Evolutionary conservation across 495 filamentous ascomycete genomes (phyloP), one percentile per base, ranked within the genome.

Genomic region (Chaetomium tenue): DNA sequence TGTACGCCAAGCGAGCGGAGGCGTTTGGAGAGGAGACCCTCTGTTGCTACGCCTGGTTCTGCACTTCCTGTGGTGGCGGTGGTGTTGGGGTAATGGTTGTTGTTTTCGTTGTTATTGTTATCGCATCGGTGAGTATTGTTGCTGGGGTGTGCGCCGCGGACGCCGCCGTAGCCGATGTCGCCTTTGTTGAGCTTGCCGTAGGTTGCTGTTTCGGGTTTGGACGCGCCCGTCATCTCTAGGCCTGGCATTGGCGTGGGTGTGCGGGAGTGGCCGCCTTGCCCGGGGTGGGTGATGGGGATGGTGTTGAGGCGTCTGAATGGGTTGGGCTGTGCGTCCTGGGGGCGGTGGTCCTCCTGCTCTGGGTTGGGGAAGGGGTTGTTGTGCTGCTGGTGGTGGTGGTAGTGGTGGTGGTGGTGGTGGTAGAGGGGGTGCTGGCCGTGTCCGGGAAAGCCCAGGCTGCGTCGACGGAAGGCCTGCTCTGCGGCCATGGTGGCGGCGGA

Each of bases 91-190:
- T 18, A 16, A 11, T 44, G 40, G 15, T 44, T 52, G 23, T 26
- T 13, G 8, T n/a, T 25, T 33, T 0, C 64, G 42, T 83, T 87
- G 13, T 81, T 77, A 66, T 87, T 40, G 39, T 15, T 33, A 7
- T 33, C n/a, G n/a, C n/a, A n/a, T n/a, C n/a, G n/a, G n/a, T n/a
- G n/a, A n/a, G n/a, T 33, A 7, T 33, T 33, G 30, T 33, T 33
- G 30, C 3, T 3, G 33, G 33, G 33, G 33, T 37, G 33, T 37
- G 33, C 5, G 33, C 33, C 9, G 33, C 33, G 33, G 33, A 37
- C 83, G 12, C 86, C 88, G 7, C 83, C 86, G 64, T 91, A 92
- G 23, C 87, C 88, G 16, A 77, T 73, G 70, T 90, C 87, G 18
- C 84, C 87, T 69, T 82, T 89, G 70, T 69, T 87, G 44, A 72